These are phyloP conservation scores for Daucus carota DNA, from an alignment of 129 eudicot genomes.

Conservation along the genomic window DH1_v3.0 NC_030385.2:36388001-36388500, in stretches of 20 bases:
- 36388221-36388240: not conserved
- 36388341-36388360: too few relatives aligned
- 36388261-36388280: not conserved
- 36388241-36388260: not conserved
- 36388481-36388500: slow-evolving; percentile 7
- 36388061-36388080: not conserved
- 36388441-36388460: not conserved
- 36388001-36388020: not conserved
- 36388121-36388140: not conserved
- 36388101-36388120: not conserved
- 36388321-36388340: too few relatives aligned
- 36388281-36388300: not conserved
- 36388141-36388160: not conserved
- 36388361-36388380: not conserved
- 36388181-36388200: slow-evolving; percentile 5
- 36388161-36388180: slow-evolving; percentile 1
- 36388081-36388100: not conserved
- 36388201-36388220: slow-evolving; percentile 1
- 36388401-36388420: not conserved
- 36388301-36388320: not conserved
- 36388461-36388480: slow-evolving; percentile 2
- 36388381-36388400: not conserved
- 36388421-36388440: not conserved
- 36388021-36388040: not conserved
- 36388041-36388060: not conserved